A percentile compares a stretch with the other conserved stretches of the same genome.
Evolutionary conservation across 75 land plant species (phyloP).

Genomic region (Picea sitchensis): DNA sequence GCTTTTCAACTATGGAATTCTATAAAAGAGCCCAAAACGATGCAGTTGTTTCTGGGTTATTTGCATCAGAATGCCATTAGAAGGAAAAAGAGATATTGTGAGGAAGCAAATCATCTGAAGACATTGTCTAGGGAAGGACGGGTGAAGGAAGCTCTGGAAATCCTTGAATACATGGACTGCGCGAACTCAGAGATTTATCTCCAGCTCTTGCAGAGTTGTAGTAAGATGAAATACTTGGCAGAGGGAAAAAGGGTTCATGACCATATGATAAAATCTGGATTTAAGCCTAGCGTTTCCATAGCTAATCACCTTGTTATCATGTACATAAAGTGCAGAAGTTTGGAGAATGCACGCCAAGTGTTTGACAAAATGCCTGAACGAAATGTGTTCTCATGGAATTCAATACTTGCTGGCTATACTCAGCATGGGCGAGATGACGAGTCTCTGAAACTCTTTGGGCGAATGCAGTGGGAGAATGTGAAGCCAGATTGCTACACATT

Average conservation of each 20-base stretch:
- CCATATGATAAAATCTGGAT: not conserved
- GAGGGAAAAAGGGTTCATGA: not conserved
- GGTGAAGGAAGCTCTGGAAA: no score
- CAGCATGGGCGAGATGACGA: slow-evolving; percentile 22
- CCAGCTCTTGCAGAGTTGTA: no score
- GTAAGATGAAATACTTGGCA: not conserved
- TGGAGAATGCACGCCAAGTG: slow-evolving; percentile 15
- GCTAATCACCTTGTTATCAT: not conserved
- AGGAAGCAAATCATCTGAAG: no score
- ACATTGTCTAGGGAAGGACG: no score
- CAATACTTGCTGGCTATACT: slow-evolving; percentile 43
- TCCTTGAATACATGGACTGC: no score
- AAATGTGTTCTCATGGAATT: slow-evolving; percentile 33
- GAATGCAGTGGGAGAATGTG: slow-evolving; percentile 11
- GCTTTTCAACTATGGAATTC: no score
- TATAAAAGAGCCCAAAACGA: no score
- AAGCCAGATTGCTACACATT: slow-evolving; percentile 20
- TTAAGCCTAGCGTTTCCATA: not conserved
- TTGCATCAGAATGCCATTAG: no score
- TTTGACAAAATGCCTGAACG: slow-evolving; percentile 23
- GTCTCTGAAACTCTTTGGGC: slow-evolving; percentile 16
- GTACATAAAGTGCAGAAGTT: slow-evolving; percentile 23
- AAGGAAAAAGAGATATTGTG: no score
- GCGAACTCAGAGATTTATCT: no score
- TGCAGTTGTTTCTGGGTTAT: no score